Percentiles rank a stretch among this genome's conserved stretches.
Conservation (phyloP, 306 rosid species). For the Cicer bijugum region DNA sequence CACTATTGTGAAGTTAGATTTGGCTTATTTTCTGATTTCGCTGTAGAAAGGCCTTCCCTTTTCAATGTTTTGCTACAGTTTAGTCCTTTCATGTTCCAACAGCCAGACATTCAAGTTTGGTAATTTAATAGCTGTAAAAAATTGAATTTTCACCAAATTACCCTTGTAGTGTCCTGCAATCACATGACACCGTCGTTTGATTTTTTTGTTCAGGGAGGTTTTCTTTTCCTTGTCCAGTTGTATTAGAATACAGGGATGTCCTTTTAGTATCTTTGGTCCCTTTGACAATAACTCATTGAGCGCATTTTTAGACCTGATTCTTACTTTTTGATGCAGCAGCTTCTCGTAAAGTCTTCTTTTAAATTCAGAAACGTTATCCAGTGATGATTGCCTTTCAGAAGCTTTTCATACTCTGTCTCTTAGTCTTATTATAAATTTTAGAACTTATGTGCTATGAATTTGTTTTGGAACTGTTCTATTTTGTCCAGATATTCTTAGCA, state of each 20-base stretch:
- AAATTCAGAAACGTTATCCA: not conserved
- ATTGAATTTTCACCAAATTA: slow-evolving; percentile 6
- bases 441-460: slow-evolving; percentile 1
- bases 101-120: slow-evolving; percentile 14
- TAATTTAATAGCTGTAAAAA: slow-evolving; percentile 11
- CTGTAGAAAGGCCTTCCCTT: slow-evolving; percentile 18
- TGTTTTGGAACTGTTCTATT: not conserved
- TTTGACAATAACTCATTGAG: not conserved
- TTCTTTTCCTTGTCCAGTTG: slow-evolving; percentile 14
- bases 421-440: slow-evolving; percentile 29
- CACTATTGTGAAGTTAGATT: not conserved
- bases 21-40: slow-evolving; percentile 8
- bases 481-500: not conserved
- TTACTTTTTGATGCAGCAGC: slow-evolving; percentile 7
- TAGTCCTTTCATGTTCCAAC: not conserved
- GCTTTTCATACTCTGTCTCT: not conserved
- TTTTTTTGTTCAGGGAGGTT: slow-evolving; percentile 1
- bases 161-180: not conserved
- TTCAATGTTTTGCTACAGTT: not conserved
- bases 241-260: not conserved
- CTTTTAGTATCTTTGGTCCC: slow-evolving; percentile 4
- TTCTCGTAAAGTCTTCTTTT: not conserved
- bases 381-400: not conserved
- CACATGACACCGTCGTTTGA: not conserved
- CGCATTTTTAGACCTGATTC: slow-evolving; percentile 21